A percentile compares a stretch with the other conserved stretches of the same genome.
Evolutionary conservation across 192 early-diverging fungal genomes (phyloP).

Genomic region (Coemansia reversa): DNA sequence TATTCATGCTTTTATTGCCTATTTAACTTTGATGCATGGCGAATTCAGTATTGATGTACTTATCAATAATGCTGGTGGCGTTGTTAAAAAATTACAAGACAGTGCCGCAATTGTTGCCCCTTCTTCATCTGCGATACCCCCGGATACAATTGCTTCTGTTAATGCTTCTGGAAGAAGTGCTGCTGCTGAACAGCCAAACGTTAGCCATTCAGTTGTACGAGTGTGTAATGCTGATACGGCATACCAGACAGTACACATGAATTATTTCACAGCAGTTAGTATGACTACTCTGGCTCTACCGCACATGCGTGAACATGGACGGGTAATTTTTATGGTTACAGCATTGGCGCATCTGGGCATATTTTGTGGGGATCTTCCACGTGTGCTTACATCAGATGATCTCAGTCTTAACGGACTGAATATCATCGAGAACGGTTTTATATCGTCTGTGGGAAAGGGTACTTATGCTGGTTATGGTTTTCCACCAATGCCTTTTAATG

Average conservation of each 20-base stretch:
- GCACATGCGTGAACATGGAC: slow-evolving; percentile 27
- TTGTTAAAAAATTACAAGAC: slow-evolving; percentile 9
- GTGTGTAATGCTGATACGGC: slow-evolving; percentile 38
- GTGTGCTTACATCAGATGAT: slow-evolving; percentile 41
- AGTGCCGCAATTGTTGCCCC: not conserved
- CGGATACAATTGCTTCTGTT: not conserved
- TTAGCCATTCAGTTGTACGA: slow-evolving; percentile 13
- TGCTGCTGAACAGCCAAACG: not conserved
- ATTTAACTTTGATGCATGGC: slow-evolving; percentile 47
- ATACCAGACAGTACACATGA: slow-evolving; percentile 31
- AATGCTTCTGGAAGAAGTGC: not conserved
- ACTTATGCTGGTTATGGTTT: slow-evolving; percentile 40
- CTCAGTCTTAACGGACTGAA: slow-evolving; percentile 33
- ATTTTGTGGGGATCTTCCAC: slow-evolving; percentile 49
- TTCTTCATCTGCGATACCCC: not conserved
- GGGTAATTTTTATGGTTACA: slow-evolving; percentile 45
- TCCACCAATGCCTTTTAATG: slow-evolving; percentile 53
- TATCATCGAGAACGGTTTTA: slow-evolving; percentile 51
- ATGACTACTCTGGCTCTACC: slow-evolving; percentile 37
- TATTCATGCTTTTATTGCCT: slow-evolving; percentile 36
- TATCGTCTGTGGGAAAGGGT: slow-evolving; percentile 46
- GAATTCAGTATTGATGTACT: slow-evolving; percentile 43
- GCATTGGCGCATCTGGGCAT: slow-evolving; percentile 53
- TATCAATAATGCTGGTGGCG: slow-evolving; percentile 52
- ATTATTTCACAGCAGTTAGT: slow-evolving; percentile 45